phyloP scores from a whole-genome alignment of 2,329 filamentous ascomycete species.

The Hymenoscyphus occultus region DNA sequence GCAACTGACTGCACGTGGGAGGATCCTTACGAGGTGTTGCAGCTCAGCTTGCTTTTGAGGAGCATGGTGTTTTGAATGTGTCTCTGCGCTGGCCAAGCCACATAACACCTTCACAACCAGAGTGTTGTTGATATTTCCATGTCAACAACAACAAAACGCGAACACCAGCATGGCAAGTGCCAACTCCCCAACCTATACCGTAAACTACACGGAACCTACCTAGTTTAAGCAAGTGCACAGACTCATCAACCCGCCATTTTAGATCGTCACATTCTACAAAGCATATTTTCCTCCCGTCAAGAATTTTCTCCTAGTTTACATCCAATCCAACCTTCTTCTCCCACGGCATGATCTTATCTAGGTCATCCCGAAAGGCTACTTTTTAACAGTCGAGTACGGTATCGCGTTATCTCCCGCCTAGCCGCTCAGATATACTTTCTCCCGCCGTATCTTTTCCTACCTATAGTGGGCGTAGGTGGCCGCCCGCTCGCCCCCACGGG shows the following conservation, averaged over 20 bases:
- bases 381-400: too few species aligned
- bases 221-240: not conserved
- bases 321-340: too few species aligned
- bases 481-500: too few species aligned
- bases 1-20: not conserved
- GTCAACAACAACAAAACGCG: not conserved
- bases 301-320: too few species aligned
- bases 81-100: not conserved
- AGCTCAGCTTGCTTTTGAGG: not conserved
- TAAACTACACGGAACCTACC: not conserved
- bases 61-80: not conserved
- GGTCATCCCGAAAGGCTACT: too few species aligned
- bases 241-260: not conserved
- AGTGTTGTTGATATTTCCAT: slow-evolving; percentile 1
- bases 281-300: too few species aligned
- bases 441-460: too few species aligned
- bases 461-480: too few species aligned
- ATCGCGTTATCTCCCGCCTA: too few species aligned
- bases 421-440: too few species aligned
- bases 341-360: too few species aligned
- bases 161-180: not conserved
- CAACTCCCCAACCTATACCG: not conserved
- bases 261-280: not conserved
- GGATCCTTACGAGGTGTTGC: not conserved
- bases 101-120: not conserved